These are phyloP conservation scores for Thalassia testudinum DNA, from an alignment of 116 monocot genomes.

Conservation along the genomic window DNA sequence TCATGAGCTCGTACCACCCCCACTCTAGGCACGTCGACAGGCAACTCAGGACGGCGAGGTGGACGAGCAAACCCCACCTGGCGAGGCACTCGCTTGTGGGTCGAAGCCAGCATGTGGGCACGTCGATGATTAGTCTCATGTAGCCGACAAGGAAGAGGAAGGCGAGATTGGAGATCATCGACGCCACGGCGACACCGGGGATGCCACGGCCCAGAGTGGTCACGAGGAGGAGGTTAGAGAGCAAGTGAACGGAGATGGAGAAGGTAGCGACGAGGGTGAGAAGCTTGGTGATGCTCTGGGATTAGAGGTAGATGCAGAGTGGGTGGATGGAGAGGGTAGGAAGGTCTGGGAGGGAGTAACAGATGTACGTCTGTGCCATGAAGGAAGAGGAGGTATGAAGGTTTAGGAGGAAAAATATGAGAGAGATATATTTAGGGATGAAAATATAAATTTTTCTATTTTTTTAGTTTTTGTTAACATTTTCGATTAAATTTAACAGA, in stretches of 20 bases:
- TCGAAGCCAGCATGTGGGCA: background rate
- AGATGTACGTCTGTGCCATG: constrained; percentile 10
- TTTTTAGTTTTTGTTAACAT: too few species aligned
- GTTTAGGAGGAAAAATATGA: too few species aligned
- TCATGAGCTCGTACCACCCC: constrained; percentile 83
- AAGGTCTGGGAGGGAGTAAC: constrained; percentile 16
- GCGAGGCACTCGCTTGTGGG: constrained; percentile 11
- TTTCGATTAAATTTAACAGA: too few species aligned
- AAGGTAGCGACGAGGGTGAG: constrained; percentile 20
- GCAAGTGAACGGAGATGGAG: constrained; percentile 23
- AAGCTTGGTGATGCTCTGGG: constrained; percentile 18
- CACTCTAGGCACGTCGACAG: constrained; percentile 48
- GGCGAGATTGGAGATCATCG: too few species aligned
- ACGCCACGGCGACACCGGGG: too few species aligned
- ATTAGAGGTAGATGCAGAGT: constrained; percentile 13
- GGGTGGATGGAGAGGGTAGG: constrained; percentile 15
- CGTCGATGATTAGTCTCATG: constrained; percentile 1
- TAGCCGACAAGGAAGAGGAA: too few species aligned
- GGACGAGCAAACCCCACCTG: background rate
- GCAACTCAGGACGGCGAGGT: constrained; percentile 22
- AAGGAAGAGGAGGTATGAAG: too few species aligned
- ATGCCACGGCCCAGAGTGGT: too few species aligned
- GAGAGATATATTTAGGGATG: too few species aligned
- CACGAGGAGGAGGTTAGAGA: constrained; percentile 19
- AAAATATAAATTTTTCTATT: too few species aligned